Evolutionary conservation across 495 filamentous ascomycete species (phyloP).

Genomic region (Podospora australis): DNA sequence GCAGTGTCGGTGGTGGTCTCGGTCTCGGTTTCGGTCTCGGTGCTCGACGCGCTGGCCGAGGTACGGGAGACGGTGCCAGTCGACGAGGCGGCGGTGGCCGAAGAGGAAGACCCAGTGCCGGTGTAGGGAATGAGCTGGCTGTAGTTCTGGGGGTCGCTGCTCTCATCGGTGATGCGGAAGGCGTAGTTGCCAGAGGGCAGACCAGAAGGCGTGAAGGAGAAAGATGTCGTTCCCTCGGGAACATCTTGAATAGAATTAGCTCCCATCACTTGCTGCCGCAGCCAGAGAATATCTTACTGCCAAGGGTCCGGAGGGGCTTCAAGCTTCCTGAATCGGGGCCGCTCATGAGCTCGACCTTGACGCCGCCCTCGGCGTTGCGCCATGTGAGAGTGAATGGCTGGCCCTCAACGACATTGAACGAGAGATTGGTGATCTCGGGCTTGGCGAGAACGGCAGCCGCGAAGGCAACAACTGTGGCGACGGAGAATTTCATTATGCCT

Average conservation of each 20-base stretch:
- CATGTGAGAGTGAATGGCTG: slow-evolving; percentile 38
- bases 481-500: slow-evolving; percentile 41
- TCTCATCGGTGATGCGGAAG: slow-evolving; percentile 33
- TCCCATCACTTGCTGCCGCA: too few species aligned
- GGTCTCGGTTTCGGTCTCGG: slow-evolving; percentile 15
- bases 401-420: slow-evolving; percentile 32
- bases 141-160: slow-evolving; percentile 32
- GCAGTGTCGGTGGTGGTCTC: slow-evolving; percentile 14
- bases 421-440: slow-evolving; percentile 35
- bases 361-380: slow-evolving; percentile 29
- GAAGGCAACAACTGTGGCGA: slow-evolving; percentile 30
- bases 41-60: slow-evolving; percentile 11
- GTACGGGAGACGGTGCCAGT: slow-evolving; percentile 24
- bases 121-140: slow-evolving; percentile 29
- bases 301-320: slow-evolving; percentile 27
- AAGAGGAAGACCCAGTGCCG: slow-evolving; percentile 18
- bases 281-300: slow-evolving; percentile 19
- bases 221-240: too few species aligned
- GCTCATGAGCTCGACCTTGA: slow-evolving; percentile 34
- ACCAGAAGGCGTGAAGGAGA: slow-evolving; percentile 29
- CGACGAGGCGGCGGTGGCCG: slow-evolving; percentile 16
- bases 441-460: slow-evolving; percentile 32
- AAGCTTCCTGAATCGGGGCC: slow-evolving; percentile 27
- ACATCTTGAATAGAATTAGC: too few species aligned
- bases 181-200: slow-evolving; percentile 37